Conservation (phyloP, 1,284 basidiomycete species). For the Trametes polyzona region DNA sequence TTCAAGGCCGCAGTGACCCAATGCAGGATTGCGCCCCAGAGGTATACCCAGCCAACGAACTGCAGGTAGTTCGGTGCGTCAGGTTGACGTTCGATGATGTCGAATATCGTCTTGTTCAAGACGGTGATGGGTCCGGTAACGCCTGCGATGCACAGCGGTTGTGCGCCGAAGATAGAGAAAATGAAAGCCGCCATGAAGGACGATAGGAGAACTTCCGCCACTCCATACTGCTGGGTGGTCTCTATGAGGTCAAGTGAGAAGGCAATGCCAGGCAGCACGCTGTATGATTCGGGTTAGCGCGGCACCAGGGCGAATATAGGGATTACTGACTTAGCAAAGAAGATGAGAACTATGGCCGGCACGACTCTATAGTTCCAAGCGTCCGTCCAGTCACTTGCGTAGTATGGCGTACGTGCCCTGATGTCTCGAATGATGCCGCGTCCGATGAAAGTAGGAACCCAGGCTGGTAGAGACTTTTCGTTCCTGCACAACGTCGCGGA, state of each 20-base stretch:
- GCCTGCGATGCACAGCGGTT: conserved; percentile 92
- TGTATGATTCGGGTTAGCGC: conserved; percentile 29
- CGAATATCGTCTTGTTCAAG: conserved; percentile 89
- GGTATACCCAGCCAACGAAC: conserved; percentile 90
- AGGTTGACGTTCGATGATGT: conserved; percentile 64
- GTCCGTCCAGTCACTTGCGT: conserved; percentile 85
- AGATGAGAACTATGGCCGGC: conserved; percentile 76
- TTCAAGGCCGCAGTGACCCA: conserved; percentile 88
- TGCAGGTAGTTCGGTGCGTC: conserved; percentile 79
- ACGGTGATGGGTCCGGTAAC: conserved; percentile 93
- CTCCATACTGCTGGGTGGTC: conserved; percentile 88
- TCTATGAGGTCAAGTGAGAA: conserved; percentile 95
- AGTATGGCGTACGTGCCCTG: conserved; percentile 79
- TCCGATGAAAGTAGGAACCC: conserved; percentile 46
- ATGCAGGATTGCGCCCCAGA: conserved; percentile 94
- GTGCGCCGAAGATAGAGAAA: conserved; percentile 90
- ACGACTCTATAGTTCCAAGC: conserved; percentile 88
- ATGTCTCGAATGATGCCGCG: conserved; percentile 82
- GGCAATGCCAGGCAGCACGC: conserved; percentile 88
- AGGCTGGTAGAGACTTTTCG: conserved; percentile 9
- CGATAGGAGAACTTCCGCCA: conserved; percentile 82
- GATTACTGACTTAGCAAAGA: conserved; percentile 73
- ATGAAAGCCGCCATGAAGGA: conserved; percentile 91
- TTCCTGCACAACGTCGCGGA: conserved; percentile 28
- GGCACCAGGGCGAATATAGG: too few relatives aligned